Conservation (phyloP, 305 asterid genomes). For the Fraxinus platypoda region DNA sequence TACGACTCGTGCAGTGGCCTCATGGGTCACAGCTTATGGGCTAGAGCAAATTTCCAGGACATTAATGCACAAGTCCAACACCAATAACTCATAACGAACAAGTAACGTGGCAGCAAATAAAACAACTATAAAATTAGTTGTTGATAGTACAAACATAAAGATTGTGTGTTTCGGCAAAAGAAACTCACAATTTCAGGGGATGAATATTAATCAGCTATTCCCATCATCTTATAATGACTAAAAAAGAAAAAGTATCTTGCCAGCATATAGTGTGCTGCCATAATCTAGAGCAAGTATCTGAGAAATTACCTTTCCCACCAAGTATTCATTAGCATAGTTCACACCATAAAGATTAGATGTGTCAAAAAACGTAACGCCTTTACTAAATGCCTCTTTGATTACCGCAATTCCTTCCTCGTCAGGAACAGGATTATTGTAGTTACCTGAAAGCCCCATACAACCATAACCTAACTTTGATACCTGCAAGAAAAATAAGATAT, state of each 20-base stretch:
- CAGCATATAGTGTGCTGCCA: neutral
- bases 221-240: neutral
- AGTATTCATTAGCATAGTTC: constrained; percentile 37
- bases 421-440: constrained; percentile 37
- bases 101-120: neutral
- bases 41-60: neutral
- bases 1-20: neutral
- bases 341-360: constrained; percentile 45
- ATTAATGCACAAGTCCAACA: neutral
- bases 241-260: neutral
- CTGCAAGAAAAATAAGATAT: constrained; percentile 5
- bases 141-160: neutral
- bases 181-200: neutral
- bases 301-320: constrained; percentile 44
- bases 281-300: neutral
- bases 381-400: constrained; percentile 42
- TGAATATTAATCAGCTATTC: neutral
- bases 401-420: constrained; percentile 45
- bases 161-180: neutral
- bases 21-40: neutral
- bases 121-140: neutral
- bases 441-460: constrained; percentile 56
- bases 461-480: constrained; percentile 59
- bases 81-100: neutral
- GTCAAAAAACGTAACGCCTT: constrained; percentile 48